These are phyloP conservation scores for Parachaetomium inaequale DNA, from an alignment of 495 filamentous ascomycete species.

Conservation along the genomic window DNA sequence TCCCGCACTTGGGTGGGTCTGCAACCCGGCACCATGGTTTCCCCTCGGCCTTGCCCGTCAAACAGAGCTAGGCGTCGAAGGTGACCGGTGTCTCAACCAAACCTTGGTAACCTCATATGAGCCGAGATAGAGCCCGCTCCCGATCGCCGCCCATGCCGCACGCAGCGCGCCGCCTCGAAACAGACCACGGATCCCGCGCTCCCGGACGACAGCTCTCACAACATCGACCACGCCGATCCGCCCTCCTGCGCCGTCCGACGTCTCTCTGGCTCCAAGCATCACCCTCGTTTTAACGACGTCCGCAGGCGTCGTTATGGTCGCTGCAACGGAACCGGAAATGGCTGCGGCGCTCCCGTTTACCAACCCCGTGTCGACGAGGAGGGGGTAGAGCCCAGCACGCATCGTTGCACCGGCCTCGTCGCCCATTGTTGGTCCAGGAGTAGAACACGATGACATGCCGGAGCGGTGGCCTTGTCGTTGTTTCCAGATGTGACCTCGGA, in stretches of 20 bases:
- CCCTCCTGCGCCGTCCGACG: not conserved
- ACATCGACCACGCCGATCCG: conserved; percentile 49
- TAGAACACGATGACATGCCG: conserved; percentile 19
- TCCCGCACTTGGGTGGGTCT: no score
- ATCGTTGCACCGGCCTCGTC: not conserved
- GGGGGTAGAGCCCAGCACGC: not conserved
- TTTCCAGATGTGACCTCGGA: conserved; percentile 45
- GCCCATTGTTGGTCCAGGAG: not conserved
- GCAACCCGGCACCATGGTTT: no score
- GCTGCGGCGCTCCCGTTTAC: conserved; percentile 70
- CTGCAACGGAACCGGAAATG: conserved; percentile 63
- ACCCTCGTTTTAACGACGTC: conserved; percentile 83
- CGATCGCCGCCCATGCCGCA: conserved; percentile 74
- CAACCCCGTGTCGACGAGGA: conserved; percentile 60
- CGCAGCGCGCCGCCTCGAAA: conserved; percentile 75
- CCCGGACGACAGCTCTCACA: conserved; percentile 55
- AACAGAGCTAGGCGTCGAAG: not conserved
- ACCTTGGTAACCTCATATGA: conserved; percentile 77
- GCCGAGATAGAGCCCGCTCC: conserved; percentile 79
- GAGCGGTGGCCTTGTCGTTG: conserved; percentile 21
- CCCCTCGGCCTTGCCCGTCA: no score
- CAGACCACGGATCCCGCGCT: conserved; percentile 66
- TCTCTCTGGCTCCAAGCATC: conserved; percentile 60
- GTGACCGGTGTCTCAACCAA: conserved; percentile 50
- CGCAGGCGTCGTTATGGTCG: conserved; percentile 71